A percentile compares a stretch with the other conserved stretches of the same genome.
These are phyloP conservation scores for Tricholoma bakamatsutake DNA, from an alignment of 768 basidiomycete genomes.

Conservation along the genomic window DNA sequence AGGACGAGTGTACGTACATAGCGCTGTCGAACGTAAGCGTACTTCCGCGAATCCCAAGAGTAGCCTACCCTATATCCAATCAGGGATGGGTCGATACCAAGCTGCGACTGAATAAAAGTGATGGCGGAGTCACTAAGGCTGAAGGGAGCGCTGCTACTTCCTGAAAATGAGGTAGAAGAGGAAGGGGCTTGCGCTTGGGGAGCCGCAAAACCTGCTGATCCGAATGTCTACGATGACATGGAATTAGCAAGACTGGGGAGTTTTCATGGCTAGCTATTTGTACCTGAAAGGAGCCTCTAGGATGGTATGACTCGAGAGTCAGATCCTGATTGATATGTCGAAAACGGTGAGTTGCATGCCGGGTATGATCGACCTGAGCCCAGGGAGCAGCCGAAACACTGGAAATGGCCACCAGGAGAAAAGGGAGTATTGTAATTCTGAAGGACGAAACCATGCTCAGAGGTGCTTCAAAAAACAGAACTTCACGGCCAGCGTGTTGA, in stretches of 20 bases:
- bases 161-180: conserved; percentile 4
- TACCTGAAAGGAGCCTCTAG: conserved; percentile 19
- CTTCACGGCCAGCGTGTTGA: conserved; percentile 4
- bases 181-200: conserved; percentile 6
- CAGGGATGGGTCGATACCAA: conserved; percentile 15
- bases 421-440: conserved; percentile 18
- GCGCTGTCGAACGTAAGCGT: conserved; percentile 27
- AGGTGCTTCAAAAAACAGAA: conserved; percentile 9
- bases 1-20: conserved; percentile 21
- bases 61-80: conserved; percentile 19
- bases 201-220: conserved; percentile 19
- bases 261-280: not conserved
- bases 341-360: conserved; percentile 26
- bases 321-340: conserved; percentile 21
- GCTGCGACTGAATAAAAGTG: conserved; percentile 22
- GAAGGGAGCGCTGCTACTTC: conserved; percentile 3
- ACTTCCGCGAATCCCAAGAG: conserved; percentile 13
- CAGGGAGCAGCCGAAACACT: conserved; percentile 25
- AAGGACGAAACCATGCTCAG: conserved; percentile 23
- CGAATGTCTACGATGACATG: conserved; percentile 18
- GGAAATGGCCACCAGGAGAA: conserved; percentile 21
- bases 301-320: conserved; percentile 21
- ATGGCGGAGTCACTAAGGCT: conserved; percentile 23
- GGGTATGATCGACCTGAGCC: conserved; percentile 16
- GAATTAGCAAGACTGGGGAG: not conserved